These are phyloP conservation scores for Kwoniella pini DNA, from an alignment of 768 basidiomycete species.

Conservation along the genomic window DNA sequence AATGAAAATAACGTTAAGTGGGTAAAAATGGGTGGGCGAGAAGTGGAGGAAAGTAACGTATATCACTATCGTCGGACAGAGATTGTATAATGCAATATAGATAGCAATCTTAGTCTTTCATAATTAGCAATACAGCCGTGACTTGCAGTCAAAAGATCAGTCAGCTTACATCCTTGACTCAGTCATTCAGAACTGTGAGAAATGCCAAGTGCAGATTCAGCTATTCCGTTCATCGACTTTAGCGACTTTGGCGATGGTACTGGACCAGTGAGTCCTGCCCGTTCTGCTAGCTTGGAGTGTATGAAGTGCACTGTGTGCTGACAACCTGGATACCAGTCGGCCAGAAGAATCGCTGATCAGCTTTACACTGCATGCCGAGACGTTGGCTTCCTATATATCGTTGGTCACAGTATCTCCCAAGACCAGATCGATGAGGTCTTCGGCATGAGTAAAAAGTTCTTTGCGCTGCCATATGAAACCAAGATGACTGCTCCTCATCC, in stretches of 20 bases:
- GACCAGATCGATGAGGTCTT: constrained; percentile 33
- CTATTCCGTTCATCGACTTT: constrained; percentile 33
- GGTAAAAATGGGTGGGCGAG: too few species aligned
- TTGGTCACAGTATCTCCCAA: constrained; percentile 30
- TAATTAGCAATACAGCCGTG: too few species aligned
- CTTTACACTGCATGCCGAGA: constrained; percentile 40
- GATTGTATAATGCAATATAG: too few species aligned
- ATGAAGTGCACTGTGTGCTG: background rate
- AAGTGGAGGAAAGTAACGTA: too few species aligned
- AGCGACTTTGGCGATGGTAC: constrained; percentile 28
- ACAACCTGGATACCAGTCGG: background rate
- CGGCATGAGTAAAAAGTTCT: constrained; percentile 30
- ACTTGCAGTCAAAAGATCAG: too few species aligned
- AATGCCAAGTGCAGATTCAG: constrained; percentile 19
- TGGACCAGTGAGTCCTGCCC: background rate
- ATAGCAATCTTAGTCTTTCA: too few species aligned
- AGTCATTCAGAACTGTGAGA: too few species aligned
- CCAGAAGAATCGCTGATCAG: constrained; percentile 19
- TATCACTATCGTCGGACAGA: too few species aligned
- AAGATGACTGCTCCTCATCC: constrained; percentile 45
- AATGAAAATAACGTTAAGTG: too few species aligned
- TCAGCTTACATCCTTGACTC: too few species aligned
- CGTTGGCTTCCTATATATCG: constrained; percentile 44
- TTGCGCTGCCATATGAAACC: constrained; percentile 31
- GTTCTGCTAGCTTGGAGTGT: background rate